Base-by-base conservation (phyloP, 2,329 filamentous ascomycete species). In the Alternaria incomplexa region DNA sequence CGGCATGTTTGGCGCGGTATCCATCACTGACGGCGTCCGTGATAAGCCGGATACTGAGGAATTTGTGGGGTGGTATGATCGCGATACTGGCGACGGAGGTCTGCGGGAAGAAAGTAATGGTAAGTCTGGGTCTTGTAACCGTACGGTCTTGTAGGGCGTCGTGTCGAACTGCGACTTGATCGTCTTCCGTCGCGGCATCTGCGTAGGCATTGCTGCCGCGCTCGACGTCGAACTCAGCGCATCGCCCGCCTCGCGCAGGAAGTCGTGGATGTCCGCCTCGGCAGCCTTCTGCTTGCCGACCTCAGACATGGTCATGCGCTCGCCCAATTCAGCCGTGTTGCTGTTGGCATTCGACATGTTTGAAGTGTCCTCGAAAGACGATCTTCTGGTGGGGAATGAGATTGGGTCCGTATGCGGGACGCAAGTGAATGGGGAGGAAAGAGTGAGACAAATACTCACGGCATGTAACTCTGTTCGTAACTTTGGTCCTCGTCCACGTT, bases 11-110 rank as follows among this genome's bases (percentile, higher is more conserved):
- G 84, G 84, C 2, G 81, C 82, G 60, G 77, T 77, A 69, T 87
- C 85, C 43, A 87, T 74, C 28, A 87, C 80, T 2, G 85, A 87
- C 6, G 83, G 77, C 23, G 83, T 76, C 73, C 85, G 79, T 20
- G 84, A 85, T 10, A 81, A 68, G 55, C 64, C 64, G 10, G 83
- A 81, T 53, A 81, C 73, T 17, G 82, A 82, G 44, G 77, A 75
- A 22, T 81, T 78, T 25, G 84, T 79, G 28, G 84, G 81, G 63
- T 86, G 82, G 70, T 87, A 86, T 71, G 83, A 81, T 73, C 83
- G 81, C 64, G 79, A 71, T 52, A 63, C 56, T 3, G 82, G 82
- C 62, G 73, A 72, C 9, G 77, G 80, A 26, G 81, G 81, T 69
- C 82, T 84, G 74, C 71, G 72, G 47, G 71, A 66, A 45, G 75